Base-by-base conservation (phyloP, 148 eudicot species). In the Rhododendron williamsianum region DNA sequence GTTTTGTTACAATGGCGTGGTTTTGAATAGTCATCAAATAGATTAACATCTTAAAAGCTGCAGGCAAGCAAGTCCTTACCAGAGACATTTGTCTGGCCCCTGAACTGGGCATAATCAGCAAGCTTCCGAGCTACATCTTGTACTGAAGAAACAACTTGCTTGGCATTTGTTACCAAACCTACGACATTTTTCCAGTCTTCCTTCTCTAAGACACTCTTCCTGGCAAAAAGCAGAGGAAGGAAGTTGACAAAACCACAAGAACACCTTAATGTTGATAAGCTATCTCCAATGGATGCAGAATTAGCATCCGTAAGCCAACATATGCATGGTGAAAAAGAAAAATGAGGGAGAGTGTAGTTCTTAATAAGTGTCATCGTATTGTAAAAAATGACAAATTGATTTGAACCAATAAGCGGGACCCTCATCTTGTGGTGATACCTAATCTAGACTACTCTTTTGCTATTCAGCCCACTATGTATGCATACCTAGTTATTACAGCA, bases 81-180 rank as follows among this genome's bases (percentile, higher is more conserved):
- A 80, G 91, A 84, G 82, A 80, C 77, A 69, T 89, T 86, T 65
- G 91, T 82, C 86, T 85, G 85, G 88, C 92, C 88, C 81, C 89
- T 88, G 82, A 93, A 92, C 81, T 93, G 92, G 43, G 99, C 95
- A 89, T 91, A 94, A 71, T 96, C 98, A 82, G 97, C 96, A 65
- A 96, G 91, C 91, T 93, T 96, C 74, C 96, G 89, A 83, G 98
- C 95, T 51, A 92, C 96, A 87, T 95, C 99, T 91, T 95, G 98
- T 84, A 96, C 97, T 84, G 98, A 93, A 69, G 93, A 89, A 49
- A 94, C 91, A 72, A 96, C 97, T 46, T 95, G 96, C 87, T 94
- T 92, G 35, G 99, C 98, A 90, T 95, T 96, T 54, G 94, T 89
- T 84, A 96, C 91, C 83, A 95, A 89, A 60, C 93, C 99, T 65